Base-by-base conservation (phyloP, 2,329 filamentous ascomycete species). In the Bertia moriformis region DNA sequence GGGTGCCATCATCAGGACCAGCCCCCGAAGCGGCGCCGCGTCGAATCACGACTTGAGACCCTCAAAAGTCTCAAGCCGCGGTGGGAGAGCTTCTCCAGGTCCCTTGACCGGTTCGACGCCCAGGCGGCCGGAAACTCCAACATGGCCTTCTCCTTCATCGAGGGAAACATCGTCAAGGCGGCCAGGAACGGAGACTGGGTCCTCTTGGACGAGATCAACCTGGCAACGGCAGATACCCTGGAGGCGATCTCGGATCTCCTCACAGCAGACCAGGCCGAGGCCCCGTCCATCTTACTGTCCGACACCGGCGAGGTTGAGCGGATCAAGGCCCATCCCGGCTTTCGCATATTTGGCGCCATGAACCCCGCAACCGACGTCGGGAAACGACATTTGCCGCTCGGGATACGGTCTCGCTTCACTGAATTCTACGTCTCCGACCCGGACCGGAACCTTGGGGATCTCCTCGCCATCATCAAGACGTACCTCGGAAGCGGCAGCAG, bases 281-380 rank as follows among this genome's bases (percentile, higher is more conserved):
- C 67, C 1, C 88, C 89, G 1, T 95, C 85, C 0, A 78, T 98
- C 36, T 62, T 98, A 3, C 70, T 99, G 4, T 88, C 88, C 0
- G 91, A 99, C 60, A 91, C 87, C 29, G 91, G 91, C 27, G 87
- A 91, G 48, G 85, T 94, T 33, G 86, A 96, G 56, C 76, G 88
- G 46, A 79, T 98, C 22, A 71, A 79, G 44, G 91, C 89, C 1
- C 89, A 98, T 56, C 80, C 86, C 0, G 78, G 94, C 46, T 98
- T 99, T 56, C 78, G 91, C 30, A 83, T 99, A 13, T 98, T 99
- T 53, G 93, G 85, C 38, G 91, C 93, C 18, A 99, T 99, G 91
- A 99, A 99, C 52, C 91, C 91, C 19, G 91, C 91, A 4, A 98
- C 91, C 3, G 91, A 99, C 62, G 78, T 96, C 41, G 91, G 93